Evolutionary conservation across 257 asterid genomes (phyloP).

Genomic region (Solanum verrucosum): DNA sequence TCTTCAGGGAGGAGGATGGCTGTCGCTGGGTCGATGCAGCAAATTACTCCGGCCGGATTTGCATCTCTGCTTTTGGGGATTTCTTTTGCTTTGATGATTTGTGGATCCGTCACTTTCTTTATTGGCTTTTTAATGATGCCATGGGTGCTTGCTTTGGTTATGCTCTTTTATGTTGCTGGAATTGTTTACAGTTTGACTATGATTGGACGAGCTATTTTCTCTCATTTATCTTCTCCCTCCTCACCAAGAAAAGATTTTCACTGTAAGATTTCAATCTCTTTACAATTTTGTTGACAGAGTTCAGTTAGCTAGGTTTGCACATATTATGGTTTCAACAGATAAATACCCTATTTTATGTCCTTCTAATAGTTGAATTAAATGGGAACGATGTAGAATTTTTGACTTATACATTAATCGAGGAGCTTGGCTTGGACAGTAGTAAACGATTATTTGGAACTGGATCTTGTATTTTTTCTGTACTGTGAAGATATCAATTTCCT

Average conservation of each 20-base stretch:
- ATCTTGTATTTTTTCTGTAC: neutral
- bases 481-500: neutral
- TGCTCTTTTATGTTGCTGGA: slow-evolving; percentile 64
- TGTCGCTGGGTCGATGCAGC: slow-evolving; percentile 9
- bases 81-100: slow-evolving; percentile 70
- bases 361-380: neutral
- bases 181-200: slow-evolving; percentile 65
- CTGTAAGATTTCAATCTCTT: slow-evolving; percentile 27
- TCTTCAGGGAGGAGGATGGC: neutral
- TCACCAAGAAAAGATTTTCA: slow-evolving; percentile 43
- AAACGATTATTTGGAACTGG: neutral
- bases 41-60: slow-evolving; percentile 71
- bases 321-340: neutral
- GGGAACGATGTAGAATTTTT: neutral
- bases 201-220: slow-evolving; percentile 70
- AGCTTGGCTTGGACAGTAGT: neutral
- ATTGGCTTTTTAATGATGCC: slow-evolving; percentile 96
- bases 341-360: neutral
- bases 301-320: neutral
- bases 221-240: slow-evolving; percentile 8
- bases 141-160: slow-evolving; percentile 77
- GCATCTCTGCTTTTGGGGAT: slow-evolving; percentile 71
- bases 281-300: neutral
- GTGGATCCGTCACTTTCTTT: slow-evolving; percentile 86
- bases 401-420: neutral